Evolutionary conservation across 2,329 filamentous ascomycete genomes (phyloP).

Genomic region (Cladosporium cucumerinum): DNA sequence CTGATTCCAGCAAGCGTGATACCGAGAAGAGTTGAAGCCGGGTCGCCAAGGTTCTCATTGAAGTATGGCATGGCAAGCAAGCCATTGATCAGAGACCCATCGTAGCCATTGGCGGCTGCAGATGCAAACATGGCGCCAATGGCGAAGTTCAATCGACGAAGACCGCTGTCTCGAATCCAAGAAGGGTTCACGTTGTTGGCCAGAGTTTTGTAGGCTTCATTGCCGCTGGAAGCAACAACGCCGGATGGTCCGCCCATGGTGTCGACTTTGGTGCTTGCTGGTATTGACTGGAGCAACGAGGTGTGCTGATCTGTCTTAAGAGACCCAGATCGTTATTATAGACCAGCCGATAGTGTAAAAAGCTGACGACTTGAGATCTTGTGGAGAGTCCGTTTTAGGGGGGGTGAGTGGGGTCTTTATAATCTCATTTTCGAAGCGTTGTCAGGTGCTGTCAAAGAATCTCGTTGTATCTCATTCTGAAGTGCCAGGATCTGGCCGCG

Average conservation of each 20-base stretch:
- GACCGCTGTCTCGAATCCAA: constrained; percentile 21
- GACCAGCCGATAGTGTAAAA: not conserved
- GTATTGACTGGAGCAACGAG: not conserved
- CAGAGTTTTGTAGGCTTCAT: constrained; percentile 22
- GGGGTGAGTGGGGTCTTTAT: constrained; percentile 4
- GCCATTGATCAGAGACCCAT: constrained; percentile 31
- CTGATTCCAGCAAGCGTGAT: constrained; percentile 28
- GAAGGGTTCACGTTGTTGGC: constrained; percentile 20
- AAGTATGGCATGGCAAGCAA: constrained; percentile 27
- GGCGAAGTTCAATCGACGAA: constrained; percentile 22
- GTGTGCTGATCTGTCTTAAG: not conserved
- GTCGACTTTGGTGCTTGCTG: not conserved
- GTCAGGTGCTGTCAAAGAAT: not conserved
- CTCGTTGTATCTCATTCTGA: not conserved
- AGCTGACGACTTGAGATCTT: not conserved
- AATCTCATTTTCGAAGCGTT: not conserved
- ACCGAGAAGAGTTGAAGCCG: constrained; percentile 29
- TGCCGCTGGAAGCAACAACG: constrained; percentile 18
- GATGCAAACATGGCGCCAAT: constrained; percentile 24
- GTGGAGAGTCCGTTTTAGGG: not conserved
- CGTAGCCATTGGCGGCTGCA: constrained; percentile 31
- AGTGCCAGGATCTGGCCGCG: not conserved
- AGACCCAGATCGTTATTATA: not conserved
- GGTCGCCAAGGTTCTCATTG: constrained; percentile 29
- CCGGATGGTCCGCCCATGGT: constrained; percentile 16